phyloP scores from a whole-genome alignment of 495 filamentous ascomycete species.

The Apiosordaria backusii region DNA sequence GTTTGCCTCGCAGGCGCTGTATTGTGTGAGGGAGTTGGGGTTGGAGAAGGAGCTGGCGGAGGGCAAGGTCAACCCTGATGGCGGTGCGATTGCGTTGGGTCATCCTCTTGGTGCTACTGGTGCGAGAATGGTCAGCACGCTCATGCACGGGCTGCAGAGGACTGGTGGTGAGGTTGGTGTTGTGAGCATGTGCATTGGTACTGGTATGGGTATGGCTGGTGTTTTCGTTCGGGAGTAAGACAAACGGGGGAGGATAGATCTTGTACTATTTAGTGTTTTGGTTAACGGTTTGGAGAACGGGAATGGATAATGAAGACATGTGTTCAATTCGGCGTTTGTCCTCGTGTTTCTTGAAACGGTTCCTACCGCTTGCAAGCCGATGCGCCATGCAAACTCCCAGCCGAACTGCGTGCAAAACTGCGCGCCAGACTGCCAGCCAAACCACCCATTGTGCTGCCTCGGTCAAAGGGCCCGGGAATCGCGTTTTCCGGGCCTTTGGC shows the following conservation, averaged over 20 bases:
- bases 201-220: constrained; percentile 66
- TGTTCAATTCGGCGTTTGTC: too few species aligned
- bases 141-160: constrained; percentile 62
- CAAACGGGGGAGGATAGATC: not conserved
- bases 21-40: constrained; percentile 72
- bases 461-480: too few species aligned
- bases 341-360: too few species aligned
- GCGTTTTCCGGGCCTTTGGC: too few species aligned
- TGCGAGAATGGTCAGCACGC: constrained; percentile 71
- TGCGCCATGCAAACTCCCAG: too few species aligned
- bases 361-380: too few species aligned
- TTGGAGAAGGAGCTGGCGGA: constrained; percentile 56
- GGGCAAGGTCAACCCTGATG: constrained; percentile 80
- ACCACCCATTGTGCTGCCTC: too few species aligned
- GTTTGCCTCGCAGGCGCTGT: constrained; percentile 84
- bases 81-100: constrained; percentile 88
- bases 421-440: too few species aligned
- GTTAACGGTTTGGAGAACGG: not conserved
- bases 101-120: constrained; percentile 93
- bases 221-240: constrained; percentile 78
- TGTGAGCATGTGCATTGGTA: constrained; percentile 86
- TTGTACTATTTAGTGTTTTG: constrained; percentile 2
- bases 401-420: too few species aligned
- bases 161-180: constrained; percentile 62
- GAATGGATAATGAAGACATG: constrained; percentile 1